Evolutionary conservation across 805 yeast species (phyloP).

Genomic region (Saturnispora galanensis): DNA sequence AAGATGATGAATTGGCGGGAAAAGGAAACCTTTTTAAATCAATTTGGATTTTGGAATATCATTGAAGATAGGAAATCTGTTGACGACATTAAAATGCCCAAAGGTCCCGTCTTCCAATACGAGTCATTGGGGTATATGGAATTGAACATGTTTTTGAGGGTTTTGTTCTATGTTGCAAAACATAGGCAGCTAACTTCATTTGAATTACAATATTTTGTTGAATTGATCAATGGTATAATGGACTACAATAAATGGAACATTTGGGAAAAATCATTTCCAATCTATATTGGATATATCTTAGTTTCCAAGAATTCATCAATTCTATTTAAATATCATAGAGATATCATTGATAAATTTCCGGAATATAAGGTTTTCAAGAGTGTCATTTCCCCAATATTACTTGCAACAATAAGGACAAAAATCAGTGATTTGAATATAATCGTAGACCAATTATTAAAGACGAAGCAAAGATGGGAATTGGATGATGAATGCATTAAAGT

Average conservation of each 20-base stretch:
- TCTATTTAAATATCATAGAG: constrained; percentile 9
- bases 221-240: constrained; percentile 6
- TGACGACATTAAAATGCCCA: background rate
- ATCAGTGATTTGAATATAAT: constrained; percentile 9
- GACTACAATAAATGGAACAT: background rate
- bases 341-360: constrained; percentile 5
- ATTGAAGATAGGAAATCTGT: background rate
- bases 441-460: constrained; percentile 4
- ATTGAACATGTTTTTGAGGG: constrained; percentile 3
- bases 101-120: background rate
- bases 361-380: constrained; percentile 8
- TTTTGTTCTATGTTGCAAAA: constrained; percentile 8
- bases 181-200: background rate
- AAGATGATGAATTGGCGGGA: background rate
- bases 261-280: constrained; percentile 5
- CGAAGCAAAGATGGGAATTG: background rate
- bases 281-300: constrained; percentile 8
- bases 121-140: background rate
- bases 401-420: constrained; percentile 7
- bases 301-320: constrained; percentile 10
- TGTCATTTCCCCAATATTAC: constrained; percentile 2
- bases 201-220: constrained; percentile 7
- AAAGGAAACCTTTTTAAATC: background rate
- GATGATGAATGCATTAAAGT: constrained; percentile 7
- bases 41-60: constrained; percentile 11